Base-by-base conservation (phyloP, 768 basidiomycete genomes). In the Coprinellus micaceus region DNA sequence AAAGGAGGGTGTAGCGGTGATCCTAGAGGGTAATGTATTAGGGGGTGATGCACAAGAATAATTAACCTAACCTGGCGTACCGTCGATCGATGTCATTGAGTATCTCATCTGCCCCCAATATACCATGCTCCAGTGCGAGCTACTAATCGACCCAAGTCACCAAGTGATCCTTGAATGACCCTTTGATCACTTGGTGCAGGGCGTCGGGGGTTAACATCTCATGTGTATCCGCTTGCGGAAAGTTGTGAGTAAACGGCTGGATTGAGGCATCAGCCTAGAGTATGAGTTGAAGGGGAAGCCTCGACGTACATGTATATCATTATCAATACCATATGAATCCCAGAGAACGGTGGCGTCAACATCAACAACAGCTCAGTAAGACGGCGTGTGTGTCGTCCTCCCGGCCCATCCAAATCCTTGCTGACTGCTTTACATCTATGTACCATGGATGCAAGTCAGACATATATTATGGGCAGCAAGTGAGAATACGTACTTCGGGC, bases 131-230 rank as follows among this genome's bases (percentile, higher is more conserved):
- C 4, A 50, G 11, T 13, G 54, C 39, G 1, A 75, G 50, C 52
- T 71, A 74, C 24, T 63, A 40, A 1, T 44, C 58, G 0, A 74
- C 63, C 74, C 72, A 74, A 2, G 52, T 54, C 1, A 75, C 69
- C 5, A 75, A 58, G 49, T 75, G 73, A 41, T 74, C 74, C 55
- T 74, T 75, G 63, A 74, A 74, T 2, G 65, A 63, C 0, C 70
- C 71, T 58, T 72, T 72, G 60, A 73, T 69, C 13, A 72, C 12
- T 50, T 73, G 73, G 55, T 74, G 72, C 0, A 74, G 61, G 2
- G 73, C 57, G 52, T 74, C 71, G 1, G 69, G 64, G 1, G 71
- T 49, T 3, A 74, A 37, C 0, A 69, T 44, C 40, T 69, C 60
- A 33, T 75, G 69, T n/a, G 74, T 74, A 40, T 74, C 68, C 0